A percentile compares a stretch with the other conserved stretches of the same genome.
Conservation (phyloP, 306 rosid genomes). For the Trichosanthes cucumerina region DNA sequence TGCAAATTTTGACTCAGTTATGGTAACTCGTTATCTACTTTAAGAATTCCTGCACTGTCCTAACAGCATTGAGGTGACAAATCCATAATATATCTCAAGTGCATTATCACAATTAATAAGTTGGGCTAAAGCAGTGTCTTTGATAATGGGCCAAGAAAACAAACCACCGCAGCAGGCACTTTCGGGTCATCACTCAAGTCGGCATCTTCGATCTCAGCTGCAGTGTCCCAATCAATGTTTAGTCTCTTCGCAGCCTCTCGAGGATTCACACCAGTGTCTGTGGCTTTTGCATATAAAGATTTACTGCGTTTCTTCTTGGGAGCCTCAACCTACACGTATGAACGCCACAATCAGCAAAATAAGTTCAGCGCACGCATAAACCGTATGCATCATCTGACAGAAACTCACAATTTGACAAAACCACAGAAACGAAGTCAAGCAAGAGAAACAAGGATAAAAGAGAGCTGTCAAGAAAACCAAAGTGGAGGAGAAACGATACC, state of each 20-base stretch:
- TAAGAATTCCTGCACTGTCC: neutral
- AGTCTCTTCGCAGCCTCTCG: constrained; percentile 68
- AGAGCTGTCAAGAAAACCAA: neutral
- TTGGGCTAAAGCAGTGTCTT: neutral
- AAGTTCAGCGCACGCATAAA: neutral
- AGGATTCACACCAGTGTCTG: constrained; percentile 85
- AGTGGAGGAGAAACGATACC: neutral
- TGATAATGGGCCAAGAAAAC: constrained; percentile 21
- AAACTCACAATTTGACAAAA: neutral
- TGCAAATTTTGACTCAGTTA: neutral
- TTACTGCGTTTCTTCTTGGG: constrained; percentile 63
- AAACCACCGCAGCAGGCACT: constrained; percentile 77
- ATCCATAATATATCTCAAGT: neutral
- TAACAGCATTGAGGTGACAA: neutral
- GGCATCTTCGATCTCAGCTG: constrained; percentile 71
- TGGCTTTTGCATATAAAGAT: constrained; percentile 78
- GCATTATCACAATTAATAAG: neutral
- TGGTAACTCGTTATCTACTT: neutral
- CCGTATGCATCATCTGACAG: neutral
- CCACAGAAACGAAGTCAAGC: neutral
- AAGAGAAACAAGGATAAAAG: neutral
- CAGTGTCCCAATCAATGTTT: constrained; percentile 86
- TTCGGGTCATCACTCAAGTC: constrained; percentile 40
- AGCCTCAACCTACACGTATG: constrained; percentile 33
- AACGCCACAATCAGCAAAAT: neutral